Conservation (phyloP, 352 stramenopile species). For the Phytophthora palmivora region DNA sequence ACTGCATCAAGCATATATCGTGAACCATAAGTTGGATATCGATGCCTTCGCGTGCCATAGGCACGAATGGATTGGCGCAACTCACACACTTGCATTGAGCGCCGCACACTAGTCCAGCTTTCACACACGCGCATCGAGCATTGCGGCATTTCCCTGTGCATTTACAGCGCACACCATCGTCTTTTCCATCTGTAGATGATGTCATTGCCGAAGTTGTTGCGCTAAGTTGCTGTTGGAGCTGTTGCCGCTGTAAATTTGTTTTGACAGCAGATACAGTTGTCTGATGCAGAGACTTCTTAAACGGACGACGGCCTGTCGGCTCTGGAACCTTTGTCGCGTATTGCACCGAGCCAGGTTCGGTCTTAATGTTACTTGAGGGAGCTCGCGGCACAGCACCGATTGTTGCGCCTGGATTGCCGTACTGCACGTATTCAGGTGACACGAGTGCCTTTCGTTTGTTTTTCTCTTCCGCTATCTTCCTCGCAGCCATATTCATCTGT, state of each 20-base stretch:
- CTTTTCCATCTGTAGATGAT: conserved; percentile 30
- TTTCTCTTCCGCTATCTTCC: conserved; percentile 66
- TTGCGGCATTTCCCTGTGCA: conserved; percentile 88
- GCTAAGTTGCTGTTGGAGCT: conserved; percentile 6
- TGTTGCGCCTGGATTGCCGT: conserved; percentile 39
- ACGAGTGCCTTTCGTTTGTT: conserved; percentile 87
- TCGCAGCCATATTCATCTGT: conserved; percentile 50
- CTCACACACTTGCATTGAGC: conserved; percentile 80
- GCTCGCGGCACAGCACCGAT: conserved; percentile 4
- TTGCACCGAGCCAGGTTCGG: conserved; percentile 35
- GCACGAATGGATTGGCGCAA: conserved; percentile 82
- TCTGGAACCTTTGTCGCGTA: conserved; percentile 66
- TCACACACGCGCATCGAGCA: conserved; percentile 82
- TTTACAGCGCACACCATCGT: conserved; percentile 69
- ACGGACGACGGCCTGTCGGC: conserved; percentile 64
- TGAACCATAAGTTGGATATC: conserved; percentile 69
- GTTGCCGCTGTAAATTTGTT: conserved; percentile 7
- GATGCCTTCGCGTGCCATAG: conserved; percentile 75
- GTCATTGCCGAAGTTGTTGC: not conserved
- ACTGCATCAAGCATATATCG: conserved; percentile 86
- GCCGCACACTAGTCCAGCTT: conserved; percentile 81
- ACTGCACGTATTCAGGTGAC: conserved; percentile 86
- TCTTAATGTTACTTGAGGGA: conserved; percentile 26
- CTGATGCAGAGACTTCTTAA: conserved; percentile 75
- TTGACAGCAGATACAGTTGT: conserved; percentile 19